A percentile compares a stretch with the other conserved stretches of the same genome.
These are phyloP conservation scores for Austroboletus novae-zelandiae DNA, from an alignment of 1,284 basidiomycete genomes.

Conservation along the genomic window DNA sequence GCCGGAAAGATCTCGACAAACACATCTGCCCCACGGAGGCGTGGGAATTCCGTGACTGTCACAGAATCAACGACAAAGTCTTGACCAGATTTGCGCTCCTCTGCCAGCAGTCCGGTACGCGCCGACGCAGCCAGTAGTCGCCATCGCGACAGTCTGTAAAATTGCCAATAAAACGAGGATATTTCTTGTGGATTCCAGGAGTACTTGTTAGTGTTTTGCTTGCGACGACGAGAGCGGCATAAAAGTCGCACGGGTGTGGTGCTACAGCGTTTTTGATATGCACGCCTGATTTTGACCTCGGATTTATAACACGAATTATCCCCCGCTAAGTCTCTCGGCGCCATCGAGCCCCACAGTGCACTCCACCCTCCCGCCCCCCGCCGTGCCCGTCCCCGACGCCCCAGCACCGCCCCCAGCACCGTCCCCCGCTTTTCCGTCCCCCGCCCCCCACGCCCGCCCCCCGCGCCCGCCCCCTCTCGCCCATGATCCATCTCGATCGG, in stretches of 20 bases:
- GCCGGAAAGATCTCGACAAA: slow-evolving; percentile 11
- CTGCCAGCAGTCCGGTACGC: too few species aligned
- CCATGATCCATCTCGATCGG: slow-evolving; percentile 64
- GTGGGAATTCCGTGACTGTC: slow-evolving; percentile 24
- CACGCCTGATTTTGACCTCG: slow-evolving; percentile 32
- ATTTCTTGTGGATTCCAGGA: too few species aligned
- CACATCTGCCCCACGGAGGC: slow-evolving; percentile 1
- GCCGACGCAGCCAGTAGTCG: too few species aligned
- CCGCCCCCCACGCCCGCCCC: neutral
- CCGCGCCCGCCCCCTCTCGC: slow-evolving; percentile 5
- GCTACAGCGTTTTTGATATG: slow-evolving; percentile 33
- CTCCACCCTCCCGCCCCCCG: neutral
- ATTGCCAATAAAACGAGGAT: too few species aligned
- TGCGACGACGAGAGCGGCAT: slow-evolving; percentile 14
- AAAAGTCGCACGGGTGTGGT: slow-evolving; percentile 27
- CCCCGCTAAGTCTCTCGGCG: slow-evolving; percentile 13
- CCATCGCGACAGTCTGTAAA: too few species aligned
- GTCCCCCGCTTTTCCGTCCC: slow-evolving; percentile 1
- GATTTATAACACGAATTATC: slow-evolving; percentile 31
- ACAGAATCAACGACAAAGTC: slow-evolving; percentile 4
- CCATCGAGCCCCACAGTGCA: neutral
- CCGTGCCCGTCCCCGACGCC: slow-evolving; percentile 4
- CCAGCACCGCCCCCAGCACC: neutral
- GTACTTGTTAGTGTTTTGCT: too few species aligned
- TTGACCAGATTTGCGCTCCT: too few species aligned